phyloP scores from a whole-genome alignment of 75 land plant genomes.

The Ceratopteris richardii region DNA sequence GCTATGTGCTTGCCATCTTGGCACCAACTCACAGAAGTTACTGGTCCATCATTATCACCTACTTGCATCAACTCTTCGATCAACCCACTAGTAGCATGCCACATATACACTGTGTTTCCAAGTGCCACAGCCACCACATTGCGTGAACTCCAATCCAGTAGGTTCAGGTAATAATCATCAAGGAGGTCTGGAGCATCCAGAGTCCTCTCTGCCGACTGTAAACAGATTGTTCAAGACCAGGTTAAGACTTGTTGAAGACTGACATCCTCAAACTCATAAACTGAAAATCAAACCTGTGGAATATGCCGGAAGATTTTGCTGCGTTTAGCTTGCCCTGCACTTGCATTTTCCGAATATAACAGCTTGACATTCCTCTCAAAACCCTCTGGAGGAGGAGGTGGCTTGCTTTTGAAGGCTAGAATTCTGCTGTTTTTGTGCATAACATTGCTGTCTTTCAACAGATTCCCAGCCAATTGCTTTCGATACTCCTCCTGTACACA shows the following conservation, averaged over 20 bases:
- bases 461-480: slow-evolving; percentile 51
- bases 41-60: slow-evolving; percentile 67
- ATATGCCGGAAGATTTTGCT: slow-evolving; percentile 43
- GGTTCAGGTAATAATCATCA: slow-evolving; percentile 84
- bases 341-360: slow-evolving; percentile 15
- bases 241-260: too few relatives aligned
- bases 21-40: slow-evolving; percentile 86
- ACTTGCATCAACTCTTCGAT: slow-evolving; percentile 61
- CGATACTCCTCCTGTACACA: slow-evolving; percentile 51
- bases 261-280: too few relatives aligned
- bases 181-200: slow-evolving; percentile 87
- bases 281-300: too few relatives aligned
- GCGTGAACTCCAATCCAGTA: slow-evolving; percentile 78
- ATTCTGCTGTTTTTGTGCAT: slow-evolving; percentile 39
- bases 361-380: slow-evolving; percentile 19
- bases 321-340: slow-evolving; percentile 23
- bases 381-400: slow-evolving; percentile 43
- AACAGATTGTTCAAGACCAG: too few relatives aligned
- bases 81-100: slow-evolving; percentile 58
- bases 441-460: slow-evolving; percentile 32
- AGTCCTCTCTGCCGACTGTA: slow-evolving; percentile 61
- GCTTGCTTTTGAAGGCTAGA: slow-evolving; percentile 75
- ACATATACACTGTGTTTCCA: slow-evolving; percentile 61
- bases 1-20: slow-evolving; percentile 73
- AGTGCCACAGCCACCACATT: slow-evolving; percentile 75